Evolutionary conservation across 2,329 filamentous ascomycete species (phyloP), one percentile per base, ranked within the genome.

Genomic region (Sarocladiaceae sp.): DNA sequence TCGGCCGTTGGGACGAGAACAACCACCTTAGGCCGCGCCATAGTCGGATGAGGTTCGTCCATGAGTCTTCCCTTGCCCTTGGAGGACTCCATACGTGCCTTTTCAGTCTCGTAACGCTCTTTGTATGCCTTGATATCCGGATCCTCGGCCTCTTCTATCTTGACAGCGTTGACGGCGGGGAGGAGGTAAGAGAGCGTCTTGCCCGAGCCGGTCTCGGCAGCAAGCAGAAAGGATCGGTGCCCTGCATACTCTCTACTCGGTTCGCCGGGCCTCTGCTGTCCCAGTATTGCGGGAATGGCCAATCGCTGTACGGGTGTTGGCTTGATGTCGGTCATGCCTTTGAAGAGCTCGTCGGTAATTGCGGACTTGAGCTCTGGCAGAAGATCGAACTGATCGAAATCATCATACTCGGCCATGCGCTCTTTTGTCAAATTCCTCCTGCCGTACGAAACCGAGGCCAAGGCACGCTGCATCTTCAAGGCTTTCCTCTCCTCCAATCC

Each of bases 121-220:
- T 79, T 77, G 55, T 84, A 83, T 2, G 80, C 75, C 52, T 82
- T 77, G 15, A 83, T 74, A 1, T 78, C 77, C 1, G 68, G 66
- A 57, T 91, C 86, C 12, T 72, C 67, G 0, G 76, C 74, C 63
- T 93, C 89, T 5, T 83, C 84, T 29, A 82, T 74, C 71, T 99
- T 99, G 61, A 99, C 70, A 8, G 89, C 88, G 69, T 99, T 84
- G 50, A 99, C 76, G 15, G 86, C 79, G 0, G 94, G 95, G 4
- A 97, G 71, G 4, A 97, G 74, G 64, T 99, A 99, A 8, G 94
- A 90, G 56, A 99, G 75, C 1, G 94, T 99, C 75, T 99, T 99
- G 55, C 94, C 94, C 1, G 94, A 97, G 12, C 94, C 94, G 0
- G 94, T 99, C 74, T 99, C 94, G 11, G 94, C 94, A 3, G 94